phyloP scores from a whole-genome alignment of 2,329 filamentous ascomycete genomes.

The Exophiala viscosa region DNA sequence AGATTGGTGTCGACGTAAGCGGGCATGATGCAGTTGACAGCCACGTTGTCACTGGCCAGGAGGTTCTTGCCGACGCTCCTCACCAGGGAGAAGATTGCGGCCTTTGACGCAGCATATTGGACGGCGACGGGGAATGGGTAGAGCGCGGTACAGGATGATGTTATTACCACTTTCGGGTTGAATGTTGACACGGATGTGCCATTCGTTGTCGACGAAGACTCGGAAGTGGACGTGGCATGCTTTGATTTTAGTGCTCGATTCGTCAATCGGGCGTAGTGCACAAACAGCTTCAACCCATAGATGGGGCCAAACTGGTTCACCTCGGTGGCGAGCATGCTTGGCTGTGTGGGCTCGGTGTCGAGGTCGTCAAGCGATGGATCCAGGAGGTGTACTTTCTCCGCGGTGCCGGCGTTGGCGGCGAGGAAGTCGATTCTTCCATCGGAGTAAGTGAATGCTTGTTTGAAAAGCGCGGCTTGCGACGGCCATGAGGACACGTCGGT shows the following conservation, averaged over 20 bases:
- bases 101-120: slow-evolving; percentile 43
- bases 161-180: slow-evolving; percentile 33
- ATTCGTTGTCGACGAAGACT: not conserved
- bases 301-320: slow-evolving; percentile 35
- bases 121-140: slow-evolving; percentile 35
- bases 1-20: slow-evolving; percentile 36
- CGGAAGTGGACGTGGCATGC: not conserved
- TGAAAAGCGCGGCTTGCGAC: slow-evolving; percentile 52
- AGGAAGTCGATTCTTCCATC: slow-evolving; percentile 46
- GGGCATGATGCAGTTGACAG: slow-evolving; percentile 37
- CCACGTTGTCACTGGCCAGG: slow-evolving; percentile 32
- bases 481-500: slow-evolving; percentile 51
- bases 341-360: slow-evolving; percentile 28
- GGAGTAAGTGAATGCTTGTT: slow-evolving; percentile 41
- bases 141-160: slow-evolving; percentile 33
- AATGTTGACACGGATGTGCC: not conserved
- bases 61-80: slow-evolving; percentile 31
- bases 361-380: slow-evolving; percentile 6
- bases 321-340: slow-evolving; percentile 34
- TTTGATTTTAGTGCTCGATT: slow-evolving; percentile 1
- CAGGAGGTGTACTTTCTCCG: slow-evolving; percentile 34
- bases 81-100: slow-evolving; percentile 40
- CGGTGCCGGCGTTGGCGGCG: slow-evolving; percentile 56
- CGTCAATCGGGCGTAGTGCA: slow-evolving; percentile 36
- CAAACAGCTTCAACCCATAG: slow-evolving; percentile 37